Conservation (phyloP, 1,284 basidiomycete genomes). For the Irpex sp. region DNA sequence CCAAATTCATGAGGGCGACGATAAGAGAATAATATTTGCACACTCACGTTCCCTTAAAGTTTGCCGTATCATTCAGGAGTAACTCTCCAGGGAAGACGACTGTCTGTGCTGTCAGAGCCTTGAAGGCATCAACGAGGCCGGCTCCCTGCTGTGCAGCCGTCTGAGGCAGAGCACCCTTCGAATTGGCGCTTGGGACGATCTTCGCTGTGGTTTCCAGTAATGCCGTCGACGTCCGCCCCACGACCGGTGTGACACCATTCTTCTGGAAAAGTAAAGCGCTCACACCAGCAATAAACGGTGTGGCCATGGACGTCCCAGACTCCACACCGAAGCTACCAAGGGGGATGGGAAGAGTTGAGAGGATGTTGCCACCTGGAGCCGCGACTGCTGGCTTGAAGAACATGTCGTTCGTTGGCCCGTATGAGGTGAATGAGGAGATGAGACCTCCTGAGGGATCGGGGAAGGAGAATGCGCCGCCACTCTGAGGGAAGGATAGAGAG, state of each 20-base stretch:
- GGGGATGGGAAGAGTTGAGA: slow-evolving; percentile 49
- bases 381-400: slow-evolving; percentile 44
- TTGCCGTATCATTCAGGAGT: slow-evolving; percentile 67
- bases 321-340: slow-evolving; percentile 40
- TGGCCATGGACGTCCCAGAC: slow-evolving; percentile 44
- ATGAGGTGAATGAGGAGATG: slow-evolving; percentile 43
- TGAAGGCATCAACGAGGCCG: slow-evolving; percentile 62
- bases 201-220: slow-evolving; percentile 61
- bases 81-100: slow-evolving; percentile 57
- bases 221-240: slow-evolving; percentile 39
- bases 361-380: slow-evolving; percentile 53
- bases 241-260: slow-evolving; percentile 41
- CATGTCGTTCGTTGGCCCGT: slow-evolving; percentile 52
- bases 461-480: slow-evolving; percentile 23
- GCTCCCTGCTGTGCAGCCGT: slow-evolving; percentile 65
- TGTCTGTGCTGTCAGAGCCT: slow-evolving; percentile 55
- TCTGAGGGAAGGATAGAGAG: slow-evolving; percentile 42
- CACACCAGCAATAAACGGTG: slow-evolving; percentile 60
- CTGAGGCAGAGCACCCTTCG: slow-evolving; percentile 48
- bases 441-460: slow-evolving; percentile 40
- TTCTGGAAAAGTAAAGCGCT: slow-evolving; percentile 60
- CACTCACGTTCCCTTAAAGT: slow-evolving; percentile 45
- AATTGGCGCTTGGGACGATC: slow-evolving; percentile 41
- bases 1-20: neutral
- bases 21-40: neutral